Base-by-base conservation (phyloP, 1,284 basidiomycete genomes). In the Xerocomus nothofagi region DNA sequence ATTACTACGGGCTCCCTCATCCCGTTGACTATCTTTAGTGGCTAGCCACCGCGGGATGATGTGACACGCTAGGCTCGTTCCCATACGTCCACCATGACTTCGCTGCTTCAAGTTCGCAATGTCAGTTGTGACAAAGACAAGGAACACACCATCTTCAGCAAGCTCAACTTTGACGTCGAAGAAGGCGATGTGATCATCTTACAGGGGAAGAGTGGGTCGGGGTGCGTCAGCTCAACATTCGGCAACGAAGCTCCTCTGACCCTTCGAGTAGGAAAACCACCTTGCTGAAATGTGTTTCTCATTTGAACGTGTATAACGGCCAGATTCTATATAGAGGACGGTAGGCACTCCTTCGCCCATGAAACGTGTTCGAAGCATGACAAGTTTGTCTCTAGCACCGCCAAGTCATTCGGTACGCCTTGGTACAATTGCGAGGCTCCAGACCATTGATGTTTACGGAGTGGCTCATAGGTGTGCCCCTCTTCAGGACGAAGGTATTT, bases 201-300 rank as follows among this genome's bases (percentile, higher is more conserved):
- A 21, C 82, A 83, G 54, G 91, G 90, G 10, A 81, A 81, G 60
- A 89, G 86, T 56, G 91, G 91, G 12, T 73, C 75, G 27, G 86
- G 86, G 74, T 82, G 56, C 50, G 75, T 65, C 26, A 29, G 10
- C 37, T 18, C 15, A 18, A 27, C n/a, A 14, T 37, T 29, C 7
- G 20, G 26, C 26, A 33, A 34, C 6, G 20, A 8, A 20, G 8
- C 12, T 27, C 31, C 29, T 40, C 38, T 59, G 32, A 56, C 39
- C 33, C 37, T 34, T 40, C 26, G 14, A 8, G 37, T 49, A 84
- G 84, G 38, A 93, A 93, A 66, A 86, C 89, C 1, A 92, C 90
- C 0, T 66, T 93, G 37, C 64, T 93, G 38, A 93, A 92, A 67
- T 91, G 89, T 58, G 75, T 93, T 21, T 82, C 90, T 27, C 88